phyloP scores from a whole-genome alignment of 108 stramenopile species.

The Skeletonema grethae region DNA sequence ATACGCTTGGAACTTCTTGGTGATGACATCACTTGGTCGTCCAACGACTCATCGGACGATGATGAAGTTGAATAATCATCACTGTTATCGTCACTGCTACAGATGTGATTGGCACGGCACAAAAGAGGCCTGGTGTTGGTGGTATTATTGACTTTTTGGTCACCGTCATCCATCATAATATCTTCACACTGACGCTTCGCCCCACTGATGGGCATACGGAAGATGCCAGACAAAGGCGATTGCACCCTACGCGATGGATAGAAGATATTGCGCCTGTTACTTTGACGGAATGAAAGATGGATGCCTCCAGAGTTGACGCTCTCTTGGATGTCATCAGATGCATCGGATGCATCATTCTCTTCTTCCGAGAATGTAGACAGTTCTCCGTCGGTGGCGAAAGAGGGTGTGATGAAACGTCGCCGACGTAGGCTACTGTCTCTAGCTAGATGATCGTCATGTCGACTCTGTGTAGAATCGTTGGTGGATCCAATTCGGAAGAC shows the following conservation, averaged over 20 bases:
- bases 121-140: neutral
- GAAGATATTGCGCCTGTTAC: neutral
- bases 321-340: neutral
- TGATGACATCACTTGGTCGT: neutral
- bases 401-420: constrained; percentile 3
- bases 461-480: neutral
- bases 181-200: neutral
- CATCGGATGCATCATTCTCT: constrained; percentile 2
- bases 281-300: neutral
- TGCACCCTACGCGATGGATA: neutral
- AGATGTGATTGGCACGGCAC: neutral
- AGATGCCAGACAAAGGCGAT: constrained; percentile 1
- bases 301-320: neutral
- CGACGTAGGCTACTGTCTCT: neutral
- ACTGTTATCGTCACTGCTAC: neutral
- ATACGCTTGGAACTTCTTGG: neutral
- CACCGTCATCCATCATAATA: neutral
- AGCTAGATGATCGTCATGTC: neutral
- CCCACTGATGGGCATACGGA: neutral
- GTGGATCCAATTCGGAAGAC: constrained; percentile 3
- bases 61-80: neutral
- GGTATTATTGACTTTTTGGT: neutral
- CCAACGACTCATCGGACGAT: neutral
- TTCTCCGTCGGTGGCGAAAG: neutral
- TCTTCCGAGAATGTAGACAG: neutral